These are phyloP conservation scores for Solanum verrucosum DNA, from an alignment of 257 asterid genomes.

Conservation along the genomic window DNA sequence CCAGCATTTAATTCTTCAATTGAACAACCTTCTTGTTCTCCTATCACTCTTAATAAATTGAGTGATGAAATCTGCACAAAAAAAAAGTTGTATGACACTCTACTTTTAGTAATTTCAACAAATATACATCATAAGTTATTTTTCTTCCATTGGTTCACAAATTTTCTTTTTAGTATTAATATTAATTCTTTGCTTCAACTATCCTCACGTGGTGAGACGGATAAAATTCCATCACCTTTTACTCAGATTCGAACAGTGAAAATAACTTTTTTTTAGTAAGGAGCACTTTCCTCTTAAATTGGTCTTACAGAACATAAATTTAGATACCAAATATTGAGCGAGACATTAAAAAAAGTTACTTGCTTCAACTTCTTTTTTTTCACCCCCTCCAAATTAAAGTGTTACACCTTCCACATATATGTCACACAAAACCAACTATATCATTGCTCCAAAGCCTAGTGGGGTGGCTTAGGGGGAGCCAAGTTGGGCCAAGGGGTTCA, in stretches of 20 bases:
- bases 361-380: too few relatives aligned
- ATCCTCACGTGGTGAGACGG: not conserved
- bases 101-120: not conserved
- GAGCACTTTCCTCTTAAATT: not conserved
- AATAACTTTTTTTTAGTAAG: too few relatives aligned
- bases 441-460: too few relatives aligned
- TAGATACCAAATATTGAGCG: not conserved
- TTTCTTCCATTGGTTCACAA: not conserved
- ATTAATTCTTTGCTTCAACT: not conserved
- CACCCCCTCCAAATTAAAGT: too few relatives aligned
- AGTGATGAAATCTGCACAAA: conserved; percentile 60
- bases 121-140: not conserved
- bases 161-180: too few relatives aligned
- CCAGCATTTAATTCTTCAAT: conserved; percentile 84
- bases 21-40: conserved; percentile 72
- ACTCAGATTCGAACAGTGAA: not conserved
- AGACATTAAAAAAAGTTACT: too few relatives aligned
- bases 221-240: not conserved
- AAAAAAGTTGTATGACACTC: not conserved
- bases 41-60: conserved; percentile 58
- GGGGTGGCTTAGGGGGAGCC: too few relatives aligned
- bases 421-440: too few relatives aligned
- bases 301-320: not conserved
- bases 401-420: not conserved
- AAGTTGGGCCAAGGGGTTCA: too few relatives aligned